A percentile compares a stretch with the other conserved stretches of the same genome.
Evolutionary conservation across 257 asterid genomes (phyloP).

Genomic region (Agastache rugosa): DNA sequence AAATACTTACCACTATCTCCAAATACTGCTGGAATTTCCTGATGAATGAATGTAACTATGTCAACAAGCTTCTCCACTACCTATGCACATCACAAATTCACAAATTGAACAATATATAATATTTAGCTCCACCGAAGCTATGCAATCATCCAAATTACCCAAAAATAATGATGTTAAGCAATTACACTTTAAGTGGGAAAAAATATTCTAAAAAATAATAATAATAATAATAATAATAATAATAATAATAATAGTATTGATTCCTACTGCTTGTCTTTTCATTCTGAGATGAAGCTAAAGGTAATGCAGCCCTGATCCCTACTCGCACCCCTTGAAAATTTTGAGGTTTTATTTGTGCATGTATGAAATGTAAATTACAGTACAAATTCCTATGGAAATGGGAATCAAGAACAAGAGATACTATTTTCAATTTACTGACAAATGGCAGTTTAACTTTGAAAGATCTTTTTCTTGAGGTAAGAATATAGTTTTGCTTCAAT

Average conservation of each 20-base stretch:
- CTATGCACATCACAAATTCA: conserved; percentile 39
- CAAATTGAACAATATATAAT: neutral
- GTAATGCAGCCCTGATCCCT: conserved; percentile 3
- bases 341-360: neutral
- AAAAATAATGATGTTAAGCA: neutral
- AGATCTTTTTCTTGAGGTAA: neutral
- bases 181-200: neutral
- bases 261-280: neutral
- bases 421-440: neutral
- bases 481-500: neutral
- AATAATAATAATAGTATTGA: neutral
- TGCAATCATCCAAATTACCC: neutral
- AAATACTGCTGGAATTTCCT: conserved; percentile 77
- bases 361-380: neutral
- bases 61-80: conserved; percentile 98
- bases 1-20: conserved; percentile 67
- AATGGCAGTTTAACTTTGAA: neutral
- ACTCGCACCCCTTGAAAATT: neutral
- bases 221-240: too few relatives aligned
- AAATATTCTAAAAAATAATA: neutral
- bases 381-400: neutral
- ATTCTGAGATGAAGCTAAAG: neutral
- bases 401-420: neutral
- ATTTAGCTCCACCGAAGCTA: neutral
- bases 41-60: conserved; percentile 84